Conservation (phyloP, 2,329 filamentous ascomycete species). For the Claviceps pusilla region DNA sequence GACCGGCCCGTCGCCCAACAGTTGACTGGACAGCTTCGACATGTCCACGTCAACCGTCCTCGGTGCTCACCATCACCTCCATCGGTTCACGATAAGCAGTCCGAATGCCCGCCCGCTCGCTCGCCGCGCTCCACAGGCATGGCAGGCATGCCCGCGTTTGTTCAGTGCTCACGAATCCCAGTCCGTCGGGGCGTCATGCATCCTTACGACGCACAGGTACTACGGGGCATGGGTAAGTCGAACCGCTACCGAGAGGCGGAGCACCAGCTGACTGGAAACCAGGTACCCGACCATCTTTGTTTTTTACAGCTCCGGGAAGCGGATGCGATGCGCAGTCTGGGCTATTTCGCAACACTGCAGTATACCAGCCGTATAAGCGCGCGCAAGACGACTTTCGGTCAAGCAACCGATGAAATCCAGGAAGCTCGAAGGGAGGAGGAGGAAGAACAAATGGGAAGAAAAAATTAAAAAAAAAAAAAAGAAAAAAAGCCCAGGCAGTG, state of each 20-base stretch:
- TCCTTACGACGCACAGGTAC: neutral
- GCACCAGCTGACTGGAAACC: neutral
- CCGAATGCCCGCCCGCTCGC: neutral
- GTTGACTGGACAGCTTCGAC: too few relatives aligned
- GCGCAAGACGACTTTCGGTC: neutral
- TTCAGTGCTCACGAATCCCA: neutral
- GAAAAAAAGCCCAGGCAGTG: constrained; percentile 3
- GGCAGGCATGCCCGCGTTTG: neutral
- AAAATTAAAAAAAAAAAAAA: neutral
- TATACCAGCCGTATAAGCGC: neutral
- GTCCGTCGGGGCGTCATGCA: neutral
- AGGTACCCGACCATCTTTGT: neutral
- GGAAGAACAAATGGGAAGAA: neutral
- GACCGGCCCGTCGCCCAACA: neutral
- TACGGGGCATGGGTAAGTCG: neutral
- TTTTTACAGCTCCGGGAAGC: neutral
- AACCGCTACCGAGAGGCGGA: neutral
- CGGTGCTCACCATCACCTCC: neutral
- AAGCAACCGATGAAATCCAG: neutral
- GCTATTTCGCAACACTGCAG: neutral
- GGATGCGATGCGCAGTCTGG: neutral
- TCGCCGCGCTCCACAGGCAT: neutral
- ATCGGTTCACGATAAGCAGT: neutral
- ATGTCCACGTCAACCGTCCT: neutral
- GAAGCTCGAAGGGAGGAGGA: too few relatives aligned